These are phyloP conservation scores for Amanita muscaria DNA, from an alignment of 768 basidiomycete genomes.

Conservation along the genomic window DNA sequence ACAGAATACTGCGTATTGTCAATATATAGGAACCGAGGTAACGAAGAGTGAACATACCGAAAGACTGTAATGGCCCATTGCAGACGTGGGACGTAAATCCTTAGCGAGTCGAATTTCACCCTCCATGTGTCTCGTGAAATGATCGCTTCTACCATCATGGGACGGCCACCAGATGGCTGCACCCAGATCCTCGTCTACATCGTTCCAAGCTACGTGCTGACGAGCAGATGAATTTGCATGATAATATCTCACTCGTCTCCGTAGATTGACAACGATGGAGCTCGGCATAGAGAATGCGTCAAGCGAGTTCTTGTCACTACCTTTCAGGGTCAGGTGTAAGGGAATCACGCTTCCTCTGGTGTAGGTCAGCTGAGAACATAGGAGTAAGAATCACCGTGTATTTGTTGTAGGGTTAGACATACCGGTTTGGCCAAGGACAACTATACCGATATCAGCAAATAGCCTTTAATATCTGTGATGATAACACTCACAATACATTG, in stretches of 20 bases:
- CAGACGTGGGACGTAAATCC: conserved; percentile 40
- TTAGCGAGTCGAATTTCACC: conserved; percentile 46
- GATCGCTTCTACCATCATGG: conserved; percentile 18
- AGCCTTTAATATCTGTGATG: background rate
- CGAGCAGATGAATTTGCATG: conserved; percentile 27
- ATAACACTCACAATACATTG: conserved; percentile 31
- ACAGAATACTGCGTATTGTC: conserved; percentile 32
- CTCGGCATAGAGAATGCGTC: conserved; percentile 34
- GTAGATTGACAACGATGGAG: conserved; percentile 29
- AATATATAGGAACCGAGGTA: conserved; percentile 5
- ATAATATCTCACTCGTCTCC: conserved; percentile 35
- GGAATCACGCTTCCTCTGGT: conserved; percentile 42
- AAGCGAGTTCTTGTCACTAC: conserved; percentile 28
- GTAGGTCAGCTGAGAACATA: conserved; percentile 30
- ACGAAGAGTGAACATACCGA: conserved; percentile 27
- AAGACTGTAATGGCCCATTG: conserved; percentile 43
- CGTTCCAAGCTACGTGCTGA: conserved; percentile 35
- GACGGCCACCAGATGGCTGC: conserved; percentile 43
- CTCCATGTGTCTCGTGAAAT: conserved; percentile 33
- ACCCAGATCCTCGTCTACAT: conserved; percentile 34
- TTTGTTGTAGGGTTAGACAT: conserved; percentile 12
- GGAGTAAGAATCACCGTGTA: background rate
- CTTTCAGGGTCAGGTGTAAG: conserved; percentile 34
- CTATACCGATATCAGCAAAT: conserved; percentile 16
- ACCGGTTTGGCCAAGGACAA: conserved; percentile 40